Evolutionary conservation across 495 filamentous ascomycete species (phyloP), one percentile per base, ranked within the genome.

Genomic region (Podospora anserina): DNA sequence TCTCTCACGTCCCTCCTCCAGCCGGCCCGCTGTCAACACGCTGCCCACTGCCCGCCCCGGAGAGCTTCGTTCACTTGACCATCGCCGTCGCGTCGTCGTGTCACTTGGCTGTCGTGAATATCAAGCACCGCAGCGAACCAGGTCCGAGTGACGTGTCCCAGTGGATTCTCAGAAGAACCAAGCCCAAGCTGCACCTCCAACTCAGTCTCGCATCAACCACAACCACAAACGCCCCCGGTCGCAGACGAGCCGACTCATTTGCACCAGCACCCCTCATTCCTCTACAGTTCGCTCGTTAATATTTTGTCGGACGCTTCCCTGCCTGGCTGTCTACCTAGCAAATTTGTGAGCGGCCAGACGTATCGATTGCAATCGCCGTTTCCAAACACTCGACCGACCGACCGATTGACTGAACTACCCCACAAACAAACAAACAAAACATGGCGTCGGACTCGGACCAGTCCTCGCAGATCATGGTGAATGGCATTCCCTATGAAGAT

Each of bases 401-500:
- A 26, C 23, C 23, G 9, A 6, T 6, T 61, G 23, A 18, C 32
- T 20, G 23, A 61, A 26, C 3, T 62, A 20, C 13, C 55, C 19
- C n/a, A 13, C 30, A 49, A 15, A 39, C 11, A 49, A 15, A 39
- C 11, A 39, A 13, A 2, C 44, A 65, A 3, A 49, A 64, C 34
- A 76, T 76, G 75, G 66, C 72, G 3, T 61, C 69, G 53, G 70
- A 73, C 64, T 64, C 61, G 6, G 76, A 75, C 54, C 68, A 61
- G 15, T 70, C 70, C 15, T 66, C 70, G n/a, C 77, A 74, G 73
- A 26, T 69, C 32, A 69, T 70, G 61, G 39, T 69, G 44, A 71
- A 75, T 68, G 69, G 69, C 69, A 69, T 72, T 7, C 62, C 66
- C 54, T 74, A 76, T 28, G 75, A 77, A 44, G 76, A 78, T 18